Evolutionary conservation across 495 filamentous ascomycete species (phyloP).

Genomic region (Aspergillus steynii): DNA sequence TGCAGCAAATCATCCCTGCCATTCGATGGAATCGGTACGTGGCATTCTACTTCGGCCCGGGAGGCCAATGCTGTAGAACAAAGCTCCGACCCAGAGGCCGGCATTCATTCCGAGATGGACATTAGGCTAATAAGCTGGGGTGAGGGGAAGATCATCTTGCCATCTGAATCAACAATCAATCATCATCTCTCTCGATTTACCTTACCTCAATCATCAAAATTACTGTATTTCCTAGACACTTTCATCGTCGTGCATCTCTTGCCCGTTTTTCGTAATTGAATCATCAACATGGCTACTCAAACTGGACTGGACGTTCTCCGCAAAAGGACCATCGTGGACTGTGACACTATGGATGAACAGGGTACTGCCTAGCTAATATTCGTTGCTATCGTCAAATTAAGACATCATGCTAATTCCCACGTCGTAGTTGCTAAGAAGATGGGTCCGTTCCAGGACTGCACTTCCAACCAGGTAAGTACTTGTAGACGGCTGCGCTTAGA

Average conservation of each 20-base stretch:
- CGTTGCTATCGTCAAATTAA: background rate
- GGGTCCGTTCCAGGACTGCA: constrained; percentile 64
- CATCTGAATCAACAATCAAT: background rate
- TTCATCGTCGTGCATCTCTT: background rate
- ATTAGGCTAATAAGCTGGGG: background rate
- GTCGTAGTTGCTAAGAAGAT: constrained; percentile 51
- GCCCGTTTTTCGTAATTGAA: background rate
- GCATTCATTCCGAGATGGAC: background rate
- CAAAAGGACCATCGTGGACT: constrained; percentile 54
- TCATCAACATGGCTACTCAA: constrained; percentile 20
- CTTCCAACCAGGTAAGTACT: constrained; percentile 54
- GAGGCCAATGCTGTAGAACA: too few relatives aligned
- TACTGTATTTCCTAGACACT: background rate
- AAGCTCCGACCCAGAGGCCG: background rate
- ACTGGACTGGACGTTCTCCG: constrained; percentile 43
- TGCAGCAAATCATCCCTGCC: too few relatives aligned
- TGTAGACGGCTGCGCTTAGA: background rate
- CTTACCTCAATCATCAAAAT: background rate
- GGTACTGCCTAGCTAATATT: constrained; percentile 28
- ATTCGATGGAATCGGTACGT: too few relatives aligned
- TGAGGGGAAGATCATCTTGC: background rate
- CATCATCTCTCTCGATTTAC: background rate
- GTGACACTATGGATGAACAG: constrained; percentile 60
- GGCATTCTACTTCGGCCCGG: too few relatives aligned
- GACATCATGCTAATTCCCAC: background rate